Evolutionary conservation across 306 rosid species (phyloP).

Genomic region (Casuarina cunninghamiana): DNA sequence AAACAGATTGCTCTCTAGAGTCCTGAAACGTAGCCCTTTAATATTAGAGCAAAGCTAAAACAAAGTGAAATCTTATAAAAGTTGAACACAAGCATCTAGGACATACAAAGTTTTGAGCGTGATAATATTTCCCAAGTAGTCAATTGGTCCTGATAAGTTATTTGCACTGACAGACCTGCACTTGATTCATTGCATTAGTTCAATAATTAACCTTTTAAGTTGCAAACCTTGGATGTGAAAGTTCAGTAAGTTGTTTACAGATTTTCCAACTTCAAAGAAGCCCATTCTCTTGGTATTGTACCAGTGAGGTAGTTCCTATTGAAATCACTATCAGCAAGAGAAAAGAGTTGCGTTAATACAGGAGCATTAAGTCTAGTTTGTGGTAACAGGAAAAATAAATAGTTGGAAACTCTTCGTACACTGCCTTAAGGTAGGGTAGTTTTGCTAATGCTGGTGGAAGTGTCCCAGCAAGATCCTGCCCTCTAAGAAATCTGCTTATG

Average conservation of each 20-base stretch:
- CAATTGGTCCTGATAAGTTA: conserved; percentile 15
- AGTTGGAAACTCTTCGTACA: conserved; percentile 20
- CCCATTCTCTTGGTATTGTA: conserved; percentile 31
- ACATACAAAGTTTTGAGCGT: conserved; percentile 18
- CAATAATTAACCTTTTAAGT: not conserved
- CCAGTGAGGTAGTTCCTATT: conserved; percentile 32
- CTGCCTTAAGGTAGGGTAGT: conserved; percentile 27
- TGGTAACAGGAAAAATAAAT: not conserved
- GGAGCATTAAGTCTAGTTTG: not conserved
- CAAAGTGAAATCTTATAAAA: not conserved
- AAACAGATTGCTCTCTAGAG: conserved; percentile 23
- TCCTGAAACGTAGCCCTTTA: conserved; percentile 14
- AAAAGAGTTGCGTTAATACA: not conserved
- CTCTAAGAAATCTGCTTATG: conserved; percentile 3
- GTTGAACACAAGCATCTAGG: not conserved
- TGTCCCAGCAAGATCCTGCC: conserved; percentile 35
- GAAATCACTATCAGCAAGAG: conserved; percentile 21
- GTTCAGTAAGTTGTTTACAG: conserved; percentile 18
- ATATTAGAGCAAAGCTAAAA: not conserved
- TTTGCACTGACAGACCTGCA: too few relatives aligned
- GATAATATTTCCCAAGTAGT: conserved; percentile 28
- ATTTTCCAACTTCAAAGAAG: conserved; percentile 28
- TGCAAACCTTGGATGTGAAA: not conserved
- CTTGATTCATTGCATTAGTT: not conserved
- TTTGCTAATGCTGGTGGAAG: conserved; percentile 29